Base-by-base conservation (phyloP, 2,329 filamentous ascomycete species). In the Colletotrichum sp. region DNA sequence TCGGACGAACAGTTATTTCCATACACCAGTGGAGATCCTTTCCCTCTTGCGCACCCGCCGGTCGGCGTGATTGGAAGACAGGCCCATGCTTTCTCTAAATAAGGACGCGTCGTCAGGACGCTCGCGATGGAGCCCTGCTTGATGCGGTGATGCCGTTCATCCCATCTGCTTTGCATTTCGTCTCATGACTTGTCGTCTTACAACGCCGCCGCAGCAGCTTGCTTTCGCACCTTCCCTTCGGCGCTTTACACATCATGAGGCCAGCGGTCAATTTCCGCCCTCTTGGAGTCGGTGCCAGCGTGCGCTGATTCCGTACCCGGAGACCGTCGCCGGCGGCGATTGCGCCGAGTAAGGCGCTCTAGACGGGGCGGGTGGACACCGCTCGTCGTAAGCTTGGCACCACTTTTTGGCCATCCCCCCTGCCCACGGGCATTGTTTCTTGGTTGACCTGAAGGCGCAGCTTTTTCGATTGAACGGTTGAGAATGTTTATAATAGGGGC, bases 371-470 rank as follows among this genome's bases (percentile, higher is more conserved):
- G 9, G 62, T 67, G 69, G 69, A 32, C 60, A 59, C 32, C 18
- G 18, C 26, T 71, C 39, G 68, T 71, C 69, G 69, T 67, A 66
- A 72, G 69, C 69, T 39, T 30, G 30, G 24, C 62, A 59, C 69
- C 62, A 72, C 69, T 44, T 67, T 67, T 39, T 30, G 30, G 3
- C 32, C 15, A 30, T 15, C 24, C 12, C 32, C 32, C 62, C n/a
- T 59, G 9, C 6, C 48, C 2, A 4, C 44, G 6, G 1, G 3
- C 6, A 22, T 3, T 48, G n/a, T 48, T 22, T 22, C 44, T 48
- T 48, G 44, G 44, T 22, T 7, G 44, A 2, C 18, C 18, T 22
- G 44, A 48, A 22, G 10, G 44, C 44, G 44, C 44, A 22, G 44
- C n/a, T 12, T 48, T 48, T 22, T 10, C 44, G 10, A 48, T 7